phyloP scores from a whole-genome alignment of 1,284 basidiomycete species.

The Trametes polyzona region DNA sequence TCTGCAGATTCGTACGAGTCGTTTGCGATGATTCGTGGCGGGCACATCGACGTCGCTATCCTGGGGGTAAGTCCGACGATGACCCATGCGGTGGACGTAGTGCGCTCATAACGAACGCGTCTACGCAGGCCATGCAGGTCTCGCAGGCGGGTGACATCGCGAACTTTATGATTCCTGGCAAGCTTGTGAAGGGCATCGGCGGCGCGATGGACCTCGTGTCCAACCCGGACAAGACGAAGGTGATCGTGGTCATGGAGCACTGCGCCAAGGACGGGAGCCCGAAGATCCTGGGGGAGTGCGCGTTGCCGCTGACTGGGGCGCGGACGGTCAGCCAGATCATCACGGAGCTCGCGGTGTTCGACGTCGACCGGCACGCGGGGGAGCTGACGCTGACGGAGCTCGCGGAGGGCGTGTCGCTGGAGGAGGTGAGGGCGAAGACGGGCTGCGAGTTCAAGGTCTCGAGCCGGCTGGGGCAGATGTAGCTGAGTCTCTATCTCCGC shows the following conservation, averaged over 20 bases:
- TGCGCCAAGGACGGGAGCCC: conserved; percentile 88
- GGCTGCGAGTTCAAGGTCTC: conserved; percentile 77
- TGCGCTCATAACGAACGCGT: conserved; percentile 12
- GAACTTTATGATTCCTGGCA: conserved; percentile 98
- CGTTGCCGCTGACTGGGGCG: conserved; percentile 88
- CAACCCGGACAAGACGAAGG: conserved; percentile 90
- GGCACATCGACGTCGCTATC: conserved; percentile 94
- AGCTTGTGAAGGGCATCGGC: conserved; percentile 93
- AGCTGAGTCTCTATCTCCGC: conserved; percentile 1
- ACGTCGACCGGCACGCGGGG: conserved; percentile 80
- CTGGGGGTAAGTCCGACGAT: conserved; percentile 53
- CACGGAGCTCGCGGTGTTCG: conserved; percentile 93
- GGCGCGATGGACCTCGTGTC: conserved; percentile 98
- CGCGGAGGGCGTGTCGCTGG: conserved; percentile 80
- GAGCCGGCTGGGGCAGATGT: conserved; percentile 34
- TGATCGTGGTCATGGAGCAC: conserved; percentile 91
- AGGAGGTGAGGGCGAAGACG: conserved; percentile 89
- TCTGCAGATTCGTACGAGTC: conserved; percentile 81
- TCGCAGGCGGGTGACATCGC: conserved; percentile 93
- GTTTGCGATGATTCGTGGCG: conserved; percentile 96
- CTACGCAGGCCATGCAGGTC: conserved; percentile 87
- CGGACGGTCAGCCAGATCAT: conserved; percentile 90
- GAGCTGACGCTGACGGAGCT: conserved; percentile 82
- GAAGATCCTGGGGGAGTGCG: conserved; percentile 87
- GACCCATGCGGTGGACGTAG: conserved; percentile 1